Percentiles rank a stretch among this genome's conserved stretches.
Evolutionary conservation across 2,329 filamentous ascomycete species (phyloP).

Genomic region (Aspergillus sp.): DNA sequence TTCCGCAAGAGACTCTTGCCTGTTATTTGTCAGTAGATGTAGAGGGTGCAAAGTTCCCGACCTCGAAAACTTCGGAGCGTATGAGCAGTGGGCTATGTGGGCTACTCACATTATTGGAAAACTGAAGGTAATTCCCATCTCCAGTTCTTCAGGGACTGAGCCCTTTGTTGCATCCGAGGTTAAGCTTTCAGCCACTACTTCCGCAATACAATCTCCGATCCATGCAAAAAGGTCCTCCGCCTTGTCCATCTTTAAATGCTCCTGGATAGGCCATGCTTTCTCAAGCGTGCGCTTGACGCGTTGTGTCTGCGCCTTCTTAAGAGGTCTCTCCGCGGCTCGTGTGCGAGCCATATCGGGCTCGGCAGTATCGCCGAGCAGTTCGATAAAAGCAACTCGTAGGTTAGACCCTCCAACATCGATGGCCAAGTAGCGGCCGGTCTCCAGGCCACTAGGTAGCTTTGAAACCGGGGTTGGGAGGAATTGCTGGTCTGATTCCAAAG

Average conservation of each 20-base stretch:
- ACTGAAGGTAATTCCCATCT: slow-evolving; percentile 52
- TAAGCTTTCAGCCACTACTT: slow-evolving; percentile 62
- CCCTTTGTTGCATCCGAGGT: slow-evolving; percentile 40
- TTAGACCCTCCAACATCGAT: slow-evolving; percentile 60
- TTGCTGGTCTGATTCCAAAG: slow-evolving; percentile 46
- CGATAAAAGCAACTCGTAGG: slow-evolving; percentile 57
- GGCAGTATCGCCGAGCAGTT: slow-evolving; percentile 47
- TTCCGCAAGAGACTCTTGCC: slow-evolving; percentile 54
- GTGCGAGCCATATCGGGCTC: slow-evolving; percentile 34
- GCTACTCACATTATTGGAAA: slow-evolving; percentile 49
- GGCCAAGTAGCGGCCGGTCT: slow-evolving; percentile 55
- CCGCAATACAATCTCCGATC: slow-evolving; percentile 75
- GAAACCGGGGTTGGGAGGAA: slow-evolving; percentile 50
- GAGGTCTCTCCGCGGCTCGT: slow-evolving; percentile 39
- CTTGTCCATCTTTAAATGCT: slow-evolving; percentile 62
- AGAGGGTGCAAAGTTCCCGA: background rate
- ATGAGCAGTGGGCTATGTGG: background rate
- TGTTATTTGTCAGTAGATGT: slow-evolving; percentile 19
- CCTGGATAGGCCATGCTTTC: slow-evolving; percentile 54
- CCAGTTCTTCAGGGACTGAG: slow-evolving; percentile 44
- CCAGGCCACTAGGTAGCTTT: slow-evolving; percentile 49
- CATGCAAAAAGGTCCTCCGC: slow-evolving; percentile 75
- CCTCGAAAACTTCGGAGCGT: background rate
- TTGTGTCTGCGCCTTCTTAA: slow-evolving; percentile 49
- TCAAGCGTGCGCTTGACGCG: slow-evolving; percentile 49